phyloP scores from a whole-genome alignment of 2,329 filamentous ascomycete species.

The Hirsutella minnesotensis region DNA sequence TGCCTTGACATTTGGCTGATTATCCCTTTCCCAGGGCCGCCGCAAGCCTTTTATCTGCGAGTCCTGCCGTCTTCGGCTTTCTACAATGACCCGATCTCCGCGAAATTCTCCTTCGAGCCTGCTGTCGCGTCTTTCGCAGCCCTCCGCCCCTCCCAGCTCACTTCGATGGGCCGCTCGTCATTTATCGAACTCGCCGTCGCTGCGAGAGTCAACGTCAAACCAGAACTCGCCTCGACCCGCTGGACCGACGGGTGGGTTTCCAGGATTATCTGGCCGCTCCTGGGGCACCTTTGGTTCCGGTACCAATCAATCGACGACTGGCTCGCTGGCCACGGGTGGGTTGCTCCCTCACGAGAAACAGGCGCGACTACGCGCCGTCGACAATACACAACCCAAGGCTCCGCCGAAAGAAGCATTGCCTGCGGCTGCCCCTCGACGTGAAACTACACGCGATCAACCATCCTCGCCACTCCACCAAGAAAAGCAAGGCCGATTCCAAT shows the following conservation, averaged over 20 bases:
- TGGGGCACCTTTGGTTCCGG: constrained; percentile 9
- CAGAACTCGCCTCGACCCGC: constrained; percentile 8
- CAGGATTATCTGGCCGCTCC: constrained; percentile 6
- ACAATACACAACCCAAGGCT: constrained; percentile 1
- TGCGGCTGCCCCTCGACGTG: neutral
- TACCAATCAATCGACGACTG: constrained; percentile 1
- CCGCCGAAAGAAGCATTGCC: no score
- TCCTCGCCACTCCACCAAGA: no score
- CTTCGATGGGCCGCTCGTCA: constrained; percentile 8
- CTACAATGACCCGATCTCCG: constrained; percentile 7
- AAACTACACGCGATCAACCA: no score
- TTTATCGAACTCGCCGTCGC: constrained; percentile 15
- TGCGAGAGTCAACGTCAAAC: constrained; percentile 9
- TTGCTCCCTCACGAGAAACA: constrained; percentile 27
- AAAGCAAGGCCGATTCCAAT: neutral
- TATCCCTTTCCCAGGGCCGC: constrained; percentile 15
- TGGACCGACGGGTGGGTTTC: constrained; percentile 14
- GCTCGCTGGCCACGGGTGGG: constrained; percentile 6
- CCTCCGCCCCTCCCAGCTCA: constrained; percentile 2
- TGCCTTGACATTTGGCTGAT: neutral
- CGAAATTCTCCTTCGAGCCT: neutral
- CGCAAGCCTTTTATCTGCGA: constrained; percentile 28
- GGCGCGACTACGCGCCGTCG: constrained; percentile 18
- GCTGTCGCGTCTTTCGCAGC: neutral
- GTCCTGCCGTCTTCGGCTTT: constrained; percentile 22